Base-by-base conservation (phyloP, 2,329 filamentous ascomycete species). In the Zymoseptoria crescenta region DNA sequence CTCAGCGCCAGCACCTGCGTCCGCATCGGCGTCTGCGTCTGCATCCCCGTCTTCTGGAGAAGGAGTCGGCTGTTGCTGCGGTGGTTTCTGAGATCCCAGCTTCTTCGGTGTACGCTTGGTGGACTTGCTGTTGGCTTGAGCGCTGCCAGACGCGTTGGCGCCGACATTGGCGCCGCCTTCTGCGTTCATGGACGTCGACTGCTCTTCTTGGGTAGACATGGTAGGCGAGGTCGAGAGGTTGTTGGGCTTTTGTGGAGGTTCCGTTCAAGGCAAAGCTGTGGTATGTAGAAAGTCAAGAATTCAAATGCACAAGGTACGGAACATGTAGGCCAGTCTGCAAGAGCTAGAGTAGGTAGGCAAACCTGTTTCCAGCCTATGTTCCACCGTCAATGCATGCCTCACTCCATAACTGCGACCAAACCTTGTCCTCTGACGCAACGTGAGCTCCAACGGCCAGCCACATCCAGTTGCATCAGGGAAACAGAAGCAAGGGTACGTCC, bases 71-170 rank as follows among this genome's bases (percentile, higher is more conserved):
- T 78, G 77, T 72, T 79, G 76, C 66, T 76, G 73, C 62, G 76
- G 73, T 67, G 75, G 73, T 62, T 72, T 69, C 71, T 79, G 78
- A 62, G 69, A 69, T 67, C 77, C 76, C 64, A 80, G 70, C 74
- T 80, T 80, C 71, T 79, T 77, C 45, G 78, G 78, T 60, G 76
- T 75, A 68, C 75, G 77, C 70, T 77, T 79, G 66, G 61, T 64
- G 54, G 56, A 59, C 68, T 74, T 74, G 74, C 75, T 74, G 73
- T 64, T 67, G 62, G 67, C 62, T 66, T 63, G 65, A 55, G 68
- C 66, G 50, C 59, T 63, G 27, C 67, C 69, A 52, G 65, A 65
- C n/a, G 68, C 69, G 52, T 67, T 68, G 54, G 68, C 69, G 56
- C 64, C 65, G 58, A 63, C 62, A 57, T 64, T 69, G 28, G 65